Evolutionary conservation across 208 protist species (phyloP).

Genomic region (Novymonas esmeraldas): DNA sequence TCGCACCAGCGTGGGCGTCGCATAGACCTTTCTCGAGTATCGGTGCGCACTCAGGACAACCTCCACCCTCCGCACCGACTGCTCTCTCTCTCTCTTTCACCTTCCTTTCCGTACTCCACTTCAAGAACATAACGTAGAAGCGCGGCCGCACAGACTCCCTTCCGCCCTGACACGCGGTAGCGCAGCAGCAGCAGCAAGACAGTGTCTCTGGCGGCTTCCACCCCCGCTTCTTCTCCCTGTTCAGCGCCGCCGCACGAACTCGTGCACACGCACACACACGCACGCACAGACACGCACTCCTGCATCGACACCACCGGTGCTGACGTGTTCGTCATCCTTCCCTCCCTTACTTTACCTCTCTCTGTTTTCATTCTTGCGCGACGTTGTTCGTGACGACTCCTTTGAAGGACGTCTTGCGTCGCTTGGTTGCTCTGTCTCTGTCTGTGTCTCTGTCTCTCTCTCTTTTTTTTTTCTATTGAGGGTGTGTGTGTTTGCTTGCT

Average conservation of each 20-base stretch:
- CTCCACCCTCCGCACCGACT: no score
- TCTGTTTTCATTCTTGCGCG: background rate
- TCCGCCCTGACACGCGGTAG: no score
- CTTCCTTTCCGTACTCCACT: no score
- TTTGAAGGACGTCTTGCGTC: background rate
- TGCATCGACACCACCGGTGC: no score
- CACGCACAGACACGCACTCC: background rate
- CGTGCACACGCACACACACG: constrained; percentile 1
- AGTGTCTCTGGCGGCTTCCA: background rate
- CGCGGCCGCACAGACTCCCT: no score
- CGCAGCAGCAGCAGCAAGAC: no score
- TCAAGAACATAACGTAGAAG: no score
- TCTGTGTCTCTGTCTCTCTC: background rate
- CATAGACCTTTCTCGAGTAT: no score
- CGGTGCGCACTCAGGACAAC: no score
- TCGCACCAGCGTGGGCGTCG: no score
- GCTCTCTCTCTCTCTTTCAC: no score
- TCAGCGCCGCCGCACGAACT: background rate
- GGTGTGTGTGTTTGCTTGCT: background rate
- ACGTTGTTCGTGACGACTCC: background rate
- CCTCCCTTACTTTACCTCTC: background rate
- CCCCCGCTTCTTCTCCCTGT: background rate
- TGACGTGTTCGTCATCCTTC: background rate
- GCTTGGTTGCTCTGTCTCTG: background rate
- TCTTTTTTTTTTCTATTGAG: background rate